Base-by-base conservation (phyloP, 176 grass and related monocot species). In the Cymbopogon citratus region DNA sequence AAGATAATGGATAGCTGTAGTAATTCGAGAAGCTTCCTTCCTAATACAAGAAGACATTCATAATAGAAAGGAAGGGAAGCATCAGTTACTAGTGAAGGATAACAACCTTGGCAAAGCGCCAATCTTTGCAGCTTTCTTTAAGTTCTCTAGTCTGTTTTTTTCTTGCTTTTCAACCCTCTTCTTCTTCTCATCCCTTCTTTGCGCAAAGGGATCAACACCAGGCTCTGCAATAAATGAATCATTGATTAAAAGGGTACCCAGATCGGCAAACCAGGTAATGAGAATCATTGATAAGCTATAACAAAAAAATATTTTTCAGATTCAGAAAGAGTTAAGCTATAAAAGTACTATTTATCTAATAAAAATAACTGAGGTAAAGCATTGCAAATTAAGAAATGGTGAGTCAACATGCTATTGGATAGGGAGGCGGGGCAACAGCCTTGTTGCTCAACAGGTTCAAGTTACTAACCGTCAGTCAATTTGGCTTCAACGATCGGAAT, bases 401-500 rank as follows among this genome's bases (percentile, higher is more conserved):
- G 6, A 52, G 38, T 4, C 44, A 79, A 48, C 35, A 73, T 28
- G 56, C 40, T 71, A 83, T 33, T 72, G 5, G 4, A 14, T 14
- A 5, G 6, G 4, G 19, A 33, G 28, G 0, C 9, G 62, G 65
- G 29, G 34, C 21, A 31, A 65, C 28, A 64, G 7, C 5, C 12
- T 25, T 52, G 39, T 34, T 9, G 21, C 25, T 12, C 36, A 66
- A 46, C 12, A 74, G 23, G 14, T 2, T 78, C 4, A 31, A 61
- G 77, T 78, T 31, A 40, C 75, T 74, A 85, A 99, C 89, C 93
- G 28, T 91, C 93, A 12, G 97, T 85, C 9, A 81, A 21, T 83
- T 99, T 99, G 12, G 93, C 97, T 52, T 88, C 91, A 35, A 99
- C 73, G 65, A 93, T 99, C 1, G 93, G 93, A 89, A 96, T 85